These are phyloP conservation scores for Pseudovirgaria hyperparasitica DNA, from an alignment of 2,329 filamentous ascomycete genomes.

Conservation along the genomic window DNA sequence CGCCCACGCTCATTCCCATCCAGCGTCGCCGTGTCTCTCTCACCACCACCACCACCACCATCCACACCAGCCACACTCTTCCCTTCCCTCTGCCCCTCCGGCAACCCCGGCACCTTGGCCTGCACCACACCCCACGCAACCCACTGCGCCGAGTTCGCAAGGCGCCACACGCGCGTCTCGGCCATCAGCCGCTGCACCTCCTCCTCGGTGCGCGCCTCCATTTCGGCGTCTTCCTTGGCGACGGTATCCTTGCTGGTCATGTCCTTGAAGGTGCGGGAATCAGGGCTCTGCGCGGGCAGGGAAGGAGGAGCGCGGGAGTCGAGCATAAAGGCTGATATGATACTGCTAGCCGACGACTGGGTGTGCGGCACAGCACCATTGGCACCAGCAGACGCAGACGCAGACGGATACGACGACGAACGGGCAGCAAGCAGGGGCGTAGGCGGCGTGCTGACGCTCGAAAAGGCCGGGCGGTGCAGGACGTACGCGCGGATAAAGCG, in stretches of 20 bases:
- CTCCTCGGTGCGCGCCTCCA: conserved; percentile 51
- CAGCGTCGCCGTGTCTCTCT: conserved; percentile 14
- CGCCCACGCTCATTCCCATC: conserved; percentile 11
- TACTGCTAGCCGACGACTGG: conserved; percentile 18
- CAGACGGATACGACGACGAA: conserved; percentile 12
- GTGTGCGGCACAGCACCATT: conserved; percentile 16
- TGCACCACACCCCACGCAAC: conserved; percentile 95
- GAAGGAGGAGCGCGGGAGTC: conserved; percentile 39
- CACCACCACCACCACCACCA: conserved; percentile 4
- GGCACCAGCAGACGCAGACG: conserved; percentile 20
- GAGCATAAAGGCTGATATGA: conserved; percentile 59
- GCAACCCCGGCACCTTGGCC: conserved; percentile 68
- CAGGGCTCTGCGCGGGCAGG: too few relatives aligned
- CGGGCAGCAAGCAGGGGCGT: conserved; percentile 16
- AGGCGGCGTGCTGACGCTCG: conserved; percentile 35
- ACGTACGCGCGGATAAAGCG: conserved; percentile 82
- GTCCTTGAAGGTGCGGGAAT: conserved; percentile 19
- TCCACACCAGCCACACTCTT: conserved; percentile 7
- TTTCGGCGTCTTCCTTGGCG: too few relatives aligned
- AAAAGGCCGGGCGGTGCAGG: conserved; percentile 61
- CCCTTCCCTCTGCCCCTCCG: conserved; percentile 22
- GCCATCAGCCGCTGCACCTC: conserved; percentile 59
- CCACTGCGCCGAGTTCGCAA: conserved; percentile 83
- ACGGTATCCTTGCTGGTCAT: conserved; percentile 44
- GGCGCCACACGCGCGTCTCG: conserved; percentile 74